A percentile compares a stretch with the other conserved stretches of the same genome.
phyloP scores from a whole-genome alignment of 352 stramenopile species.

The Blastocystis sp. region DNA sequence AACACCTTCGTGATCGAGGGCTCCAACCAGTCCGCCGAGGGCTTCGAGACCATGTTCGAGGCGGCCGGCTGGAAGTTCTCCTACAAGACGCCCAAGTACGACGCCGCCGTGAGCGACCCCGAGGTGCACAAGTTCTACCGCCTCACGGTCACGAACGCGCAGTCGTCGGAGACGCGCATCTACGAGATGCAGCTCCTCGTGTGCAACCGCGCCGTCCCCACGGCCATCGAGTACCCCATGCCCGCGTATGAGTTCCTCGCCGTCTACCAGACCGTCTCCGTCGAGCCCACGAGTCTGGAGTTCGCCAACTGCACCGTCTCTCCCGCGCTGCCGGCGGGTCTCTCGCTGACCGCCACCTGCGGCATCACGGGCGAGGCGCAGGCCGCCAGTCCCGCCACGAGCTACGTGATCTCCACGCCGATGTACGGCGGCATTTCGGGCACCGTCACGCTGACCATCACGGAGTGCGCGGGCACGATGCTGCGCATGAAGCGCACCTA shows the following conservation, averaged over 20 bases:
- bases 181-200: constrained; percentile 29
- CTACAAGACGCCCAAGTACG: not conserved
- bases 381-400: not conserved
- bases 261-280: not conserved
- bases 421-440: not conserved
- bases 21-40: not conserved
- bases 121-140: not conserved
- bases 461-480: constrained; percentile 39
- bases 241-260: not conserved
- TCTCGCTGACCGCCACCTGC: not conserved
- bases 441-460: constrained; percentile 11
- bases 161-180: not conserved
- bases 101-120: not conserved
- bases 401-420: not conserved
- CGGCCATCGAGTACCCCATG: not conserved
- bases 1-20: not conserved
- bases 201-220: not conserved
- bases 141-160: not conserved
- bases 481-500: not conserved
- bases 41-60: not conserved
- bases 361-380: not conserved
- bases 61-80: not conserved
- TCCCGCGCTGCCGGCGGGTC: not conserved
- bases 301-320: not conserved
- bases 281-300: not conserved